Base-by-base conservation (phyloP, 1,284 basidiomycete species). In the Leucocoprinus gongylophorus region DNA sequence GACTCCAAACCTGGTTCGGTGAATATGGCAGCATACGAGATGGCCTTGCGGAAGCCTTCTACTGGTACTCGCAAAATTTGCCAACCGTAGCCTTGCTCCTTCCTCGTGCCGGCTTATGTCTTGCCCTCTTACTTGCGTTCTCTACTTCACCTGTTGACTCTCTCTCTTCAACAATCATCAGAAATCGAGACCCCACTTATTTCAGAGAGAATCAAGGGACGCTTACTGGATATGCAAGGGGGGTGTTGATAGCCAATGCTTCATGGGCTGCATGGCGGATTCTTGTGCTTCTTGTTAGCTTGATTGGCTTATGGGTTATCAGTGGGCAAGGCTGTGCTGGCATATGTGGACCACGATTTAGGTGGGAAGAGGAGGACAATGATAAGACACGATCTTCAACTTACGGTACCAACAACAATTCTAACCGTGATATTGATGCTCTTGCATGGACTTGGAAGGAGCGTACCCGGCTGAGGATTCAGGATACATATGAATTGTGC, bases 401-500 rank as follows among this genome's bases (percentile, higher is more conserved):
- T 21, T 50, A 50, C 18, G 38, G 54, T 29, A 54, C 43, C 20
- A 48, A 45, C 15, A 51, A 59, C 21, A 59, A 61, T 30, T 52
- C 51, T 5, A 52, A 52, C 21, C 51, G 45, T 29, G 56, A 56
- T 20, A 61, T 61, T 18, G 63, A 79, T 26, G 62, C 72, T 15
- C 71, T 87, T 38, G 76, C 81, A 2, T 92, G 90, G 89, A 72
- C 70, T 48, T 92, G 90, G 90, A 75, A 79, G 46, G 79, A 85
- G 48, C 73, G 76, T 55, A 86, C 88, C 0, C 73, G 81, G n/a
- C 64, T 77, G 54, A 76, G 89, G 39, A 73, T 92, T 35, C 81
- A 83, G 60, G 85, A 88, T 53, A 85, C 85, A 1, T 91, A 81
- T 61, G 86, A 91, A 56, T 83, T 91, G 57, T 92, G 90, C 62